These are phyloP conservation scores for Neurospora sp. DNA, from an alignment of 495 filamentous ascomycete genomes.

Conservation along the genomic window DNA sequence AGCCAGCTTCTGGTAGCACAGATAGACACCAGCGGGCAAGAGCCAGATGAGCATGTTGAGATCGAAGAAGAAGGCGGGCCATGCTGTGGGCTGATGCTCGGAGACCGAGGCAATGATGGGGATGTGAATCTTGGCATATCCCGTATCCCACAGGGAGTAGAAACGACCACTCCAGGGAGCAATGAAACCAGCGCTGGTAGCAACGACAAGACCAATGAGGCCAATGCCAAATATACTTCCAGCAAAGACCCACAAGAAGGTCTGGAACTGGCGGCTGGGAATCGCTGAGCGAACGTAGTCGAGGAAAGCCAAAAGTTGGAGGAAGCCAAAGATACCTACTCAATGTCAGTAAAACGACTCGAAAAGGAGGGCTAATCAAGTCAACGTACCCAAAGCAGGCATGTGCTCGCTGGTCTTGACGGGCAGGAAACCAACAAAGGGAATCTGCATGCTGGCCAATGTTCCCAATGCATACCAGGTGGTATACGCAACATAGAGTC, in stretches of 20 bases:
- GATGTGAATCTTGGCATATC: conserved; percentile 98
- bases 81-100: conserved; percentile 99
- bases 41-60: conserved; percentile 98
- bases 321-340: conserved; percentile 83
- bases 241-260: conserved; percentile 66
- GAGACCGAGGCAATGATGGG: conserved; percentile 99
- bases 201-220: conserved; percentile 54
- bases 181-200: conserved; percentile 81
- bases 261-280: conserved; percentile 89
- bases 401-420: conserved; percentile 98
- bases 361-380: neutral
- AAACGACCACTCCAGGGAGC: conserved; percentile 98
- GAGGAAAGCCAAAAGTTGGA: conserved; percentile 89
- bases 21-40: conserved; percentile 96
- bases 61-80: conserved; percentile 99
- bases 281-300: conserved; percentile 81
- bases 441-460: conserved; percentile 98
- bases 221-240: conserved; percentile 59
- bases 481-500: conserved; percentile 91
- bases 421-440: conserved; percentile 95
- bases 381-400: conserved; percentile 74
- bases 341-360: conserved; percentile 17
- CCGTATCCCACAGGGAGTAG: conserved; percentile 98
- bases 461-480: conserved; percentile 98
- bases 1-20: conserved; percentile 86